Base-by-base conservation (phyloP, 305 asterid species). In the Rubia peregrina region DNA sequence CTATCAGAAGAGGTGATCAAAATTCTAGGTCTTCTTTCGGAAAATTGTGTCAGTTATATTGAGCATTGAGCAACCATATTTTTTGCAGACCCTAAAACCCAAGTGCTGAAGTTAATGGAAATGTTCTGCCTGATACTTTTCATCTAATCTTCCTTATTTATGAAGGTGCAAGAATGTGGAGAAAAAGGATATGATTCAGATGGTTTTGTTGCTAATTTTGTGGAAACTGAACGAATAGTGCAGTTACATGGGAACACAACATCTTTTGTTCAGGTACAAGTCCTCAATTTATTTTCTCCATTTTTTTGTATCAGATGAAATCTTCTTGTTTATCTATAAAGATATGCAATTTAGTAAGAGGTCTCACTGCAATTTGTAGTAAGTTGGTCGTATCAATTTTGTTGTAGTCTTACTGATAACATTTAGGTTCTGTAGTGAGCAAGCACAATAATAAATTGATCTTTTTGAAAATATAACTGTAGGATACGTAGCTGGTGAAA, bases 171-270 rank as follows among this genome's bases (percentile, higher is more conserved):
- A 86, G 98, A 75, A 84, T 95, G 99, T 95, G 99, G 99, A 89
- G 97, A 89, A 92, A 98, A 98, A 24, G 99, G 99, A 75, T 96
- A 97, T 71, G 98, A 95, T 84, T 80, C 97, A 71, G 98, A 95
- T 89, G 98, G 99, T 44, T 95, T 87, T 85, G 99, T 95, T 56
- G 97, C 99, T 74, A 95, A 95, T 81, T 95, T 91, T 80, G 99
- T 92, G 84, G 98, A 95, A 83, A 84, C 85, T 79, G 99, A 95
- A 85, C 98, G 92, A 83, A 87, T 89, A 72, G 80, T 95, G 73
- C 95, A 90, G 80, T 71, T 90, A 76, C 87, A 90, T 64, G 95
- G 95, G 67, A 79, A 79, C 78, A 92, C 88, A 65, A 95, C 98
- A 56, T 95, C 99, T 71, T 95, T 92, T 83, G 81, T 90, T 72